phyloP scores from a whole-genome alignment of 2,329 filamentous ascomycete genomes.

The Leptographium radiaticola region DNA sequence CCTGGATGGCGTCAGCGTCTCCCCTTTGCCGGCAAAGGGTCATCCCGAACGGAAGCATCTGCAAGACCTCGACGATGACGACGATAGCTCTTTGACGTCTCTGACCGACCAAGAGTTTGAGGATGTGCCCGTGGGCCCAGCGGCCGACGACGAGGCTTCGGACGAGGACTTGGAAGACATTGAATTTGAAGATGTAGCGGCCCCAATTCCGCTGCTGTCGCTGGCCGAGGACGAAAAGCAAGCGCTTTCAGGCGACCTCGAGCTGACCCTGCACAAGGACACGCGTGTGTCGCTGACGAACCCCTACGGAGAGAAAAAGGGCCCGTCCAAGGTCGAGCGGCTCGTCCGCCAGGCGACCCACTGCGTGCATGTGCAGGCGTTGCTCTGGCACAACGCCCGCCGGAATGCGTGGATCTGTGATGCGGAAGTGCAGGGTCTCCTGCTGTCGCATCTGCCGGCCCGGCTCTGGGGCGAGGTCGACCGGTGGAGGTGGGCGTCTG shows the following conservation, averaged over 20 bases:
- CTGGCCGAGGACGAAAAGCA: conserved; percentile 22
- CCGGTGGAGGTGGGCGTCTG: conserved; percentile 58
- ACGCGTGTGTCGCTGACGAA: conserved; percentile 48
- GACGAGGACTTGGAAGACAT: conserved; percentile 43
- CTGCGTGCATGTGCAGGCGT: conserved; percentile 72
- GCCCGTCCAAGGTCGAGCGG: conserved; percentile 72
- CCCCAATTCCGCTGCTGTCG: conserved; percentile 21
- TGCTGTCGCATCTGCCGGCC: conserved; percentile 60
- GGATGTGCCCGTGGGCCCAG: conserved; percentile 24
- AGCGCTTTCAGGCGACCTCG: conserved; percentile 51
- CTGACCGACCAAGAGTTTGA: conserved; percentile 46
- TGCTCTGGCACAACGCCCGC: conserved; percentile 82
- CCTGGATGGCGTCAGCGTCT: conserved; percentile 36
- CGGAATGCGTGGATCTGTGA: conserved; percentile 80
- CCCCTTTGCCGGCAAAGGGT: conserved; percentile 26
- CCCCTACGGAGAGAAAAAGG: conserved; percentile 58
- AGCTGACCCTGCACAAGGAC: conserved; percentile 55
- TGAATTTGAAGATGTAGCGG: conserved; percentile 45
- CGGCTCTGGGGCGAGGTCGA: conserved; percentile 60
- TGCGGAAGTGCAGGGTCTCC: conserved; percentile 55
- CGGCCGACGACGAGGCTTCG: conserved; percentile 12
- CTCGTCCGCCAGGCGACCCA: conserved; percentile 68
- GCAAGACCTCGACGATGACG: conserved; percentile 13
- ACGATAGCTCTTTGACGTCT: conserved; percentile 36
- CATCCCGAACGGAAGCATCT: conserved; percentile 24